Conservation (phyloP, 2,329 filamentous ascomycete species). For the Ceratocystis eucalypticola region DNA sequence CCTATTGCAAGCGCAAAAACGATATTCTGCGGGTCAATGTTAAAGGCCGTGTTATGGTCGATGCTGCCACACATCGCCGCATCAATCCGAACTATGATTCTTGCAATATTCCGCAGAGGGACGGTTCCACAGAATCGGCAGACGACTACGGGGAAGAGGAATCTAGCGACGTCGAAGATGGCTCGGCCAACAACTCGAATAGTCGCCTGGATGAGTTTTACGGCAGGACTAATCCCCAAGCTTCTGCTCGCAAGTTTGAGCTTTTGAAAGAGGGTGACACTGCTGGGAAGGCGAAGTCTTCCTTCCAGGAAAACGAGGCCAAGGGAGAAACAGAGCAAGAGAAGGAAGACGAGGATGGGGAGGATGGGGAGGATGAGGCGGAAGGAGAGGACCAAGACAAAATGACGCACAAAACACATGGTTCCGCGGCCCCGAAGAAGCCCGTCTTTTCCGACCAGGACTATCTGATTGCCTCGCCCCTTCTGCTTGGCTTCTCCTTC, state of each 20-base stretch:
- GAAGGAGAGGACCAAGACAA: not conserved
- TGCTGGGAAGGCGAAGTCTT: not conserved
- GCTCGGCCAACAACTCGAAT: not conserved
- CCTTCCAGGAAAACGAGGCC: too few relatives aligned
- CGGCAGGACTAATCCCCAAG: not conserved
- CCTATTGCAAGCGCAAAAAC: slow-evolving; percentile 71
- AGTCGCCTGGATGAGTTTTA: not conserved
- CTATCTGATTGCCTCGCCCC: slow-evolving; percentile 67
- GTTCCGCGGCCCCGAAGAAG: not conserved
- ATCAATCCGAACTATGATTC: slow-evolving; percentile 74
- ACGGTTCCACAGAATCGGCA: not conserved
- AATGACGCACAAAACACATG: not conserved
- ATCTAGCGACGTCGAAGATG: not conserved
- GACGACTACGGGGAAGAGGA: not conserved
- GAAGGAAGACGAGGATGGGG: too few relatives aligned
- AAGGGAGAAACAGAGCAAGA: not conserved
- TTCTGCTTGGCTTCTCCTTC: slow-evolving; percentile 66
- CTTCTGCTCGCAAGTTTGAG: not conserved
- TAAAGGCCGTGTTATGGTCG: slow-evolving; percentile 78
- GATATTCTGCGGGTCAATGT: slow-evolving; percentile 66
- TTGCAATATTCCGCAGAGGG: not conserved
- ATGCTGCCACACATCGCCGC: slow-evolving; percentile 65
- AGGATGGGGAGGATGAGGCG: not conserved
- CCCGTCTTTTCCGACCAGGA: slow-evolving; percentile 67
- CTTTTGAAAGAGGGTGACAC: not conserved